Conservation (phyloP, 2,329 filamentous ascomycete genomes). For the Cordyceps farinosa region DNA sequence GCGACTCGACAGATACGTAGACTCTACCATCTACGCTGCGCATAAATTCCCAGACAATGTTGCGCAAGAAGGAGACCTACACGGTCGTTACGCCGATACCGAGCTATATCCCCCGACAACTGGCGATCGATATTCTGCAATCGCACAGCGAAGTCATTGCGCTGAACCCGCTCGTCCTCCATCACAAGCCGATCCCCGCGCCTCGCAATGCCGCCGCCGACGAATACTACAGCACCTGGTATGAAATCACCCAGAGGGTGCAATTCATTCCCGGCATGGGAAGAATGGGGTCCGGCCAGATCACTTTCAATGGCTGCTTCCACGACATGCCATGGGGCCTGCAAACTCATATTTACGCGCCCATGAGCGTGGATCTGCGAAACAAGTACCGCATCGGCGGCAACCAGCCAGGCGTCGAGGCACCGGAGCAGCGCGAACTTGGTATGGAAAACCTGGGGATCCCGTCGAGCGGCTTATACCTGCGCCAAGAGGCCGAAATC, state of each 20-base stretch:
- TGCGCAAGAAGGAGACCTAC: constrained; percentile 62
- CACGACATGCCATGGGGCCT: constrained; percentile 70
- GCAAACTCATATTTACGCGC: constrained; percentile 68
- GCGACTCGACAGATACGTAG: constrained; percentile 5
- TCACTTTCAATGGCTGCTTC: constrained; percentile 68
- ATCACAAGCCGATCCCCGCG: constrained; percentile 60
- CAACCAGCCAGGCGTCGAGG: constrained; percentile 64
- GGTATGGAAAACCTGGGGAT: constrained; percentile 56
- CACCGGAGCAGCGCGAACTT: constrained; percentile 58
- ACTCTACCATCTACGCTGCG: background rate
- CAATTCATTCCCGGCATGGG: constrained; percentile 65
- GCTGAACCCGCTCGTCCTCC: constrained; percentile 64
- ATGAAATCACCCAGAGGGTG: constrained; percentile 67
- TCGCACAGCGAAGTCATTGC: constrained; percentile 68
- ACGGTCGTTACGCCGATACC: constrained; percentile 69
- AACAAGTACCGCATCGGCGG: constrained; percentile 66
- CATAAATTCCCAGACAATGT: constrained; percentile 35
- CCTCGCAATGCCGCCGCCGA: constrained; percentile 65
- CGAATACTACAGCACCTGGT: constrained; percentile 72
- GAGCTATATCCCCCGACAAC: constrained; percentile 65
- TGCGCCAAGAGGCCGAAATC: constrained; percentile 69
- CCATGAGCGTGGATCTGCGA: constrained; percentile 62
- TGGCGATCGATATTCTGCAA: constrained; percentile 70
- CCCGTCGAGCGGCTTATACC: constrained; percentile 62
- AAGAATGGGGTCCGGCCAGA: constrained; percentile 60